Base-by-base conservation (phyloP, 176 grass and related monocot genomes). In the Rhynchospora tenuis region DNA sequence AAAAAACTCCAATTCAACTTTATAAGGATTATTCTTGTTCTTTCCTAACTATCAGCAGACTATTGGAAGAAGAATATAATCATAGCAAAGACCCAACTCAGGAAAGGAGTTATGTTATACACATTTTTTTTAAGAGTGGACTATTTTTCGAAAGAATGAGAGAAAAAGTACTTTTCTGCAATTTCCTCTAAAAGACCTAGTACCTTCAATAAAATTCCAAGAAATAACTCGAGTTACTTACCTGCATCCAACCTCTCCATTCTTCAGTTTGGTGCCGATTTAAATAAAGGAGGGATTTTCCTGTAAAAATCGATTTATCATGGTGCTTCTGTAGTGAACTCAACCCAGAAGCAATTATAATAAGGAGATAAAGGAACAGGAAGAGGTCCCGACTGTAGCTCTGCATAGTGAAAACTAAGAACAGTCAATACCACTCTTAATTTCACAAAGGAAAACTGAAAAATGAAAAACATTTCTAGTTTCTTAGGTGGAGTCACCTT, bases 181-280 rank as follows among this genome's bases (percentile, higher is more conserved):
- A 88, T 51, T 73, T 24, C 58, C 44, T n/a, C 29, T n/a, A n/a
- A n/a, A n/a, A n/a, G 29, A 56, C 28, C 50, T 59, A 26, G 16
- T 4, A 57, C 78, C 44, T 31, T 57, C 69, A 59, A 83, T n/a
- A 9, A 44, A 3, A 78, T 29, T 82, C 80, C 79, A 83, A 19
- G 5, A 52, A 3, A 82, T 20, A 87, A 74, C 73, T 70, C 56
- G 28, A 75, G 81, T 26, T 15, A 86, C 84, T 66, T 44, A 94
- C 92, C 89, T 94, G 92, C 92, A 94, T 94, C 92, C 92, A 94
- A 46, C 92, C 92, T 89, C 81, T 94, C 92, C 92, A 94, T 84
- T 94, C 92, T 73, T 94, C 92, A 82, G 92, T 94, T 84, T 94
- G 92, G 65, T 94, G 90, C 14, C 90, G 85, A 79, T 94, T 94